A percentile compares a stretch with the other conserved stretches of the same genome.
These are phyloP conservation scores for Apiotrichum gamsii DNA, from an alignment of 1,284 basidiomycete genomes.

Conservation along the genomic window DNA sequence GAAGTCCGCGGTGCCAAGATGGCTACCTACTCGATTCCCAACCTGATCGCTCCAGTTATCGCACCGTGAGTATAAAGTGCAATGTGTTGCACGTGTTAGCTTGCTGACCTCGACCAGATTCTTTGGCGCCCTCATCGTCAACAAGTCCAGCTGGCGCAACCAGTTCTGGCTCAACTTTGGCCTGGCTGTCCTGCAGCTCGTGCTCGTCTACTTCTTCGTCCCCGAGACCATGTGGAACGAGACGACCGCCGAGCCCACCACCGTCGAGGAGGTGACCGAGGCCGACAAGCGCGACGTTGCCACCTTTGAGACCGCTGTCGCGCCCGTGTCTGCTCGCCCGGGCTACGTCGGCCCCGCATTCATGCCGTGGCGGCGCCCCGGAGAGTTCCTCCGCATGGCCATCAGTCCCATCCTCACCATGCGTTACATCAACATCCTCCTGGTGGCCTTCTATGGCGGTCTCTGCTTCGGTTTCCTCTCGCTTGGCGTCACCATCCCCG, in stretches of 20 bases:
- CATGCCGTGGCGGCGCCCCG: conserved; percentile 39
- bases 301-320: not conserved
- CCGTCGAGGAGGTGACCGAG: not conserved
- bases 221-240: conserved; percentile 43
- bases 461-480: conserved; percentile 36
- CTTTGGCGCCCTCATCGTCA: conserved; percentile 35
- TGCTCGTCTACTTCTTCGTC: conserved; percentile 27
- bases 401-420: conserved; percentile 32
- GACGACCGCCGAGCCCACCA: not conserved
- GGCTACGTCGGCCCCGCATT: conserved; percentile 30
- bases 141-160: conserved; percentile 26
- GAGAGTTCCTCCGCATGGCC: conserved; percentile 27
- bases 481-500: conserved; percentile 40
- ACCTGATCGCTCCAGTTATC: conserved; percentile 32
- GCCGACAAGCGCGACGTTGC: not conserved
- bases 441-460: conserved; percentile 41
- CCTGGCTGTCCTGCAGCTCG: conserved; percentile 18
- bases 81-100: too few relatives aligned
- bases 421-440: conserved; percentile 22
- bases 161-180: conserved; percentile 41
- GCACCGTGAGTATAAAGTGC: too few relatives aligned
- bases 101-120: too few relatives aligned
- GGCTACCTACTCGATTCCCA: conserved; percentile 28
- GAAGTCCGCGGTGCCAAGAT: conserved; percentile 42
- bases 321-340: not conserved